Evolutionary conservation across 2,329 filamentous ascomycete species (phyloP).

Genomic region (Sarocladium brachiariae): DNA sequence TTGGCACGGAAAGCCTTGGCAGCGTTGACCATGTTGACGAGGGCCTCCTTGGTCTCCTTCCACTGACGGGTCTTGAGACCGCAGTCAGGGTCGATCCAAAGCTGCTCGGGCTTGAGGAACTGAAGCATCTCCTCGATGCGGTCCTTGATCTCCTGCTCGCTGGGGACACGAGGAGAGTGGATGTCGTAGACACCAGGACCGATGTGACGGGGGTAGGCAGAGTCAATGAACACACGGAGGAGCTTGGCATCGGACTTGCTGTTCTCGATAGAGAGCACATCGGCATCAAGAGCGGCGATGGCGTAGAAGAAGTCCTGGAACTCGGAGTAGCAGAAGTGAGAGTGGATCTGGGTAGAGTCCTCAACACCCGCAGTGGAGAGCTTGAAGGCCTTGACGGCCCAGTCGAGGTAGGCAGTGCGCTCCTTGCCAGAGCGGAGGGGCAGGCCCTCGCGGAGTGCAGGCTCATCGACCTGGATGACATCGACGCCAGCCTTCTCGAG

Average conservation of each 20-base stretch:
- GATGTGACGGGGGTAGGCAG: slow-evolving; percentile 96
- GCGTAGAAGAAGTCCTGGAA: slow-evolving; percentile 99
- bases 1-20: slow-evolving; percentile 95
- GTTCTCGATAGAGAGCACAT: slow-evolving; percentile 99
- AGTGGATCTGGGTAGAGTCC: slow-evolving; percentile 98
- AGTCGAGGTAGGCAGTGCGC: slow-evolving; percentile 92
- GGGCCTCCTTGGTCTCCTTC: slow-evolving; percentile 95
- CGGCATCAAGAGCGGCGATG: slow-evolving; percentile 94
- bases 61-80: slow-evolving; percentile 99
- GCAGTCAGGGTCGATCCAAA: slow-evolving; percentile 99
- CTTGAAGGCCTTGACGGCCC: slow-evolving; percentile 98
- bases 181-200: slow-evolving; percentile 99
- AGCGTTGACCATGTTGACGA: slow-evolving; percentile 95
- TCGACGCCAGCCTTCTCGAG: slow-evolving; percentile 94
- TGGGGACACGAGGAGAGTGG: slow-evolving; percentile 95
- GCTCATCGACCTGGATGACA: slow-evolving; percentile 99
- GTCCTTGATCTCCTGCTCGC: slow-evolving; percentile 97
- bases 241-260: slow-evolving; percentile 99
- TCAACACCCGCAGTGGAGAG: slow-evolving; percentile 88
- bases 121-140: slow-evolving; percentile 96
- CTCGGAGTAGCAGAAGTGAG: slow-evolving; percentile 99
- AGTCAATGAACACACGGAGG: slow-evolving; percentile 95
- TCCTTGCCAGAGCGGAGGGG: slow-evolving; percentile 90
- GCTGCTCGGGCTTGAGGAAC: slow-evolving; percentile 95
- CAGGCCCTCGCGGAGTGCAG: slow-evolving; percentile 97